Evolutionary conservation across 352 stramenopile genomes (phyloP).

Genomic region (Phytophthora parvispora): DNA sequence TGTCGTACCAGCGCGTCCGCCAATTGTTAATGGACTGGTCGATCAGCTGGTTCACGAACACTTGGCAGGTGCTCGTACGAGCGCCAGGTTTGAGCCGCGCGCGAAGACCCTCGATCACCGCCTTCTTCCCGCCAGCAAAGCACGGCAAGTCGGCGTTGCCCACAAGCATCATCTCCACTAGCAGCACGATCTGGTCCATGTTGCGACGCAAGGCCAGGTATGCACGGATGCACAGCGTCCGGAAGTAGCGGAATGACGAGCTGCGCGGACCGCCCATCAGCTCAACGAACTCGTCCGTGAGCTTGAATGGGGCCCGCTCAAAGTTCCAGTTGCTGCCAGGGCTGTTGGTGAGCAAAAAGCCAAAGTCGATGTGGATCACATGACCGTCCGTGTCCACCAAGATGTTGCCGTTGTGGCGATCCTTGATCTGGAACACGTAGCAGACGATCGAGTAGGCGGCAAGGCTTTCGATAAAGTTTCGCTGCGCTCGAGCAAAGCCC

Average conservation of each 20-base stretch:
- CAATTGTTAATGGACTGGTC: slow-evolving; percentile 92
- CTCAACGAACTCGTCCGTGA: slow-evolving; percentile 97
- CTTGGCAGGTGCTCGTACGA: slow-evolving; percentile 83
- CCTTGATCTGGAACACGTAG: slow-evolving; percentile 99
- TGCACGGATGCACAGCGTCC: slow-evolving; percentile 96
- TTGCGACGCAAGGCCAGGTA: slow-evolving; percentile 96
- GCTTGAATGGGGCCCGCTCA: slow-evolving; percentile 98
- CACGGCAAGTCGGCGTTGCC: slow-evolving; percentile 88
- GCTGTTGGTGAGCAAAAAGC: slow-evolving; percentile 98
- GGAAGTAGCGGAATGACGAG: slow-evolving; percentile 95
- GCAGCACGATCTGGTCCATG: slow-evolving; percentile 96
- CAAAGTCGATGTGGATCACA: slow-evolving; percentile 99
- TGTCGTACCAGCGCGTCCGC: slow-evolving; percentile 92
- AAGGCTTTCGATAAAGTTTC: slow-evolving; percentile 93
- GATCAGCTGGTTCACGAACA: slow-evolving; percentile 90
- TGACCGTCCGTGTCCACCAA: slow-evolving; percentile 97
- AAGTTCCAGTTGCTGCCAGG: slow-evolving; percentile 96
- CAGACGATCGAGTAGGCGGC: slow-evolving; percentile 98
- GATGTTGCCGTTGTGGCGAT: slow-evolving; percentile 99
- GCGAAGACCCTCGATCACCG: slow-evolving; percentile 81
- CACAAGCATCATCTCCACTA: slow-evolving; percentile 97
- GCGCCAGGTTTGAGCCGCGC: slow-evolving; percentile 81
- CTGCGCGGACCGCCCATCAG: slow-evolving; percentile 95
- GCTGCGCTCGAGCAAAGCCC: slow-evolving; percentile 81
- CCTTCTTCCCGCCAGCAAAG: slow-evolving; percentile 86